Percentiles rank a stretch among this genome's conserved stretches.
These are phyloP conservation scores for Magnusiomyces tetraspermus DNA, from an alignment of 1,139 yeast species.

Conservation along the genomic window DNA sequence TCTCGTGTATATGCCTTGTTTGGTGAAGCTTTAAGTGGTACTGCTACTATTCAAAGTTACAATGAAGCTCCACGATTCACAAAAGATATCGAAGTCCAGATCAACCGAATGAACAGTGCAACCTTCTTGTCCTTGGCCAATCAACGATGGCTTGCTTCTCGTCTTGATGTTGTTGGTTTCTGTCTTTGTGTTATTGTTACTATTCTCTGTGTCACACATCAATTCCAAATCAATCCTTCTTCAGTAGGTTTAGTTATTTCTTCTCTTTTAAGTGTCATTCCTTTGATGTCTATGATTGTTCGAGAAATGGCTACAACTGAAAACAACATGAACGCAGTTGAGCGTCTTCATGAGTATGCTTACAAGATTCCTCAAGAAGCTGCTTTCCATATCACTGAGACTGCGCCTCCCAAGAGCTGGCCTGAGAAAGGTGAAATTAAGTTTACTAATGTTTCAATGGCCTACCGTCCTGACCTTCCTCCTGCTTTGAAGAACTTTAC, in stretches of 20 bases:
- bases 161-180: conserved; percentile 48
- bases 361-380: conserved; percentile 59
- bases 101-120: conserved; percentile 64
- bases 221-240: conserved; percentile 53
- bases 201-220: conserved; percentile 53
- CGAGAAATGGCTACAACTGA: conserved; percentile 58
- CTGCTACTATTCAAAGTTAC: conserved; percentile 61
- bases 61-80: conserved; percentile 41
- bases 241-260: conserved; percentile 65
- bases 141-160: conserved; percentile 71
- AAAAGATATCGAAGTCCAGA: conserved; percentile 39
- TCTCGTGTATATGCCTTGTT: conserved; percentile 71
- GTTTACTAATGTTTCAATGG: conserved; percentile 50
- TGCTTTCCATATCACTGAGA: conserved; percentile 41
- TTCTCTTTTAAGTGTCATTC: conserved; percentile 27
- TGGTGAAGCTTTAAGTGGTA: conserved; percentile 65
- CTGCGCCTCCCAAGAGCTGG: conserved; percentile 54
- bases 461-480: conserved; percentile 71
- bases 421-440: conserved; percentile 49
- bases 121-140: conserved; percentile 55
- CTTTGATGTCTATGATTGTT: conserved; percentile 31
- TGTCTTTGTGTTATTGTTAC: conserved; percentile 40
- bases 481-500: conserved; percentile 51
- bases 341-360: conserved; percentile 66
- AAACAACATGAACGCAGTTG: conserved; percentile 80